Base-by-base conservation (phyloP, 23 red algal genomes). In the Gracilaria caudata region DNA sequence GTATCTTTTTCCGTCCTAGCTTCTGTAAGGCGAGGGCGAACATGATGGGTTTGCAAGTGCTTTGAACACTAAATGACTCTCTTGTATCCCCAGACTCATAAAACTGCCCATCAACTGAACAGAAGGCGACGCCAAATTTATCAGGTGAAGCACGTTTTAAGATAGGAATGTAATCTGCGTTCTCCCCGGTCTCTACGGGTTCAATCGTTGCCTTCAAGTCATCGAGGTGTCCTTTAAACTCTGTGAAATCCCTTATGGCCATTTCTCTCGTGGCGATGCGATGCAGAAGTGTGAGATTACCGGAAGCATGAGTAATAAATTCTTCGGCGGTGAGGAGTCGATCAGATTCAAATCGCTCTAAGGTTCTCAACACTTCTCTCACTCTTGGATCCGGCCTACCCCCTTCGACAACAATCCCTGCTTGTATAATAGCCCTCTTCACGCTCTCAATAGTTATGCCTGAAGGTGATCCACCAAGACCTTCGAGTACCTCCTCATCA, bases 121-220 rank as follows among this genome's bases (percentile, higher is more conserved):
- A 68, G 56, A 90, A 90, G 7, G 86, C 86, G 14, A 90, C 86
- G 7, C 46, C 86, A 63, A 80, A 90, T 57, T 68, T 65, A 7
- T 90, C 55, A 9, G 86, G 56, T 16, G 35, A 26, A 10, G 73
- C 86, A 70, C 80, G 30, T 68, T 73, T 71, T 37, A 90, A 58
- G 12, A 70, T 90, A 0, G 86, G 86, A 51, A 90, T 90, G 73
- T 90, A 90, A 49, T 90, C 86, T 55, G 86, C 86, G 46, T 53
- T 80, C 41, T 61, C 12, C 0, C 86, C 86, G 0, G 41, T 7
- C 3, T 71, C 77, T n/a, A 78, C 28, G 0, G 86, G 59, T 35
- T 51, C 63, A 8, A 86, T 37, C 0, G 1, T 23, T 25, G 63
- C 60, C 43, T 47, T 73, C 54, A 86, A 71, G 28, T 59, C 34